Evolutionary conservation across 257 asterid genomes (phyloP), one percentile per base, ranked within the genome.

Genomic region (Lycium ferocissimum): DNA sequence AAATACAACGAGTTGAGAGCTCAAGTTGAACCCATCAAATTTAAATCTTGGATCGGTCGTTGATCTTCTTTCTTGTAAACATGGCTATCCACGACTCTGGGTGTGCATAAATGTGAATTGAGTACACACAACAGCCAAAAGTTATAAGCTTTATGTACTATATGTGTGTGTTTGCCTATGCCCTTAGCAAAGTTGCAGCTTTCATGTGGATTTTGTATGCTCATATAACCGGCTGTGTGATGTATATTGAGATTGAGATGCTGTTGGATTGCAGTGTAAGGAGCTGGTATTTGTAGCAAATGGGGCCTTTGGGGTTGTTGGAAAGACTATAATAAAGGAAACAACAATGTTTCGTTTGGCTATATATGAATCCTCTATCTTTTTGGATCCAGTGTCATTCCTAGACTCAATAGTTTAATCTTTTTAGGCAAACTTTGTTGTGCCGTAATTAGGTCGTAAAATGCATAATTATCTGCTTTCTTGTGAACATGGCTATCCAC

Each of bases 281-380:
- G 93, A 91, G 87, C 89, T 94, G 88, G 91, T 95, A 66, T 95
- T 95, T 79, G 98, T 95, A 80, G 94, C 99, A 18, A 95, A 95
- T 86, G 45, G 45, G 45, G 45, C 6, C 6, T 6, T 6, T 0
- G 45, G 45, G 45, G 4, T 40, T 40, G 6, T 40, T 40, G 45
- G 61, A 5, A 56, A 56, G 7, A 56, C 61, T 3, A 51, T 14
- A 56, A 13, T 56, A 17, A 56, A 14, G 8, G n/a, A 56, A 56
- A 3, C 61, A 56, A 5, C 20, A 56, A 14, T 13, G 7, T 56
- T 56, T 56, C 15, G 17, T 13, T 56, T 2, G 7, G 61, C 61
- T 56, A 56, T 14, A 5, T 56, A 56, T 14, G 61, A 14, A 56
- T 1, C 20, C 61, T 56, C 20, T 14, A 56, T 56, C 61, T 56